Percentiles rank a stretch among this genome's conserved stretches.
These are phyloP conservation scores for Candida arabinofermentans DNA, from an alignment of 805 yeast genomes.

Conservation along the genomic window DNA sequence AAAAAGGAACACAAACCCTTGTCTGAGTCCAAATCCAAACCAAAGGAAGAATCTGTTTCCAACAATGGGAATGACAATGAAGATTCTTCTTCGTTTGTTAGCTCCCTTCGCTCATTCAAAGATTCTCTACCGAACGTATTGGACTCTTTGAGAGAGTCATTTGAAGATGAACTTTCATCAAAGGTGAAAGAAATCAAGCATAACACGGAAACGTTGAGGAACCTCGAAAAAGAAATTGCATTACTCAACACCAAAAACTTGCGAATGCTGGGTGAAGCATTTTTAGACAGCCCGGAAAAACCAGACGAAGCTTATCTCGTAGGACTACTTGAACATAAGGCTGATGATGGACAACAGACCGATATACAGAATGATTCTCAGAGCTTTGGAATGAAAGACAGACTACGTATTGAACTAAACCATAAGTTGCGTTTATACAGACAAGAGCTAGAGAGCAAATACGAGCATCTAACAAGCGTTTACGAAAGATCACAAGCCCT, in stretches of 20 bases:
- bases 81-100: slow-evolving; percentile 3
- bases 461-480: slow-evolving; percentile 34
- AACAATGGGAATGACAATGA: slow-evolving; percentile 5
- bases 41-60: slow-evolving; percentile 1
- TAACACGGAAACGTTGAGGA: slow-evolving; percentile 39
- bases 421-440: slow-evolving; percentile 7
- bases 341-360: no score
- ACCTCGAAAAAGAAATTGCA: slow-evolving; percentile 38
- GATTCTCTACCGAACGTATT: slow-evolving; percentile 20
- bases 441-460: slow-evolving; percentile 23
- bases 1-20: no score
- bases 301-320: slow-evolving; percentile 13
- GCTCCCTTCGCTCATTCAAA: slow-evolving; percentile 16
- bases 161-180: slow-evolving; percentile 28
- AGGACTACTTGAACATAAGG: no score
- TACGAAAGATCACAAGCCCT: slow-evolving; percentile 62
- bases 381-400: slow-evolving; percentile 8
- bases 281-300: slow-evolving; percentile 7
- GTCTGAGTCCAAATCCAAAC: no score
- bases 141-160: slow-evolving; percentile 18
- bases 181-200: slow-evolving; percentile 52
- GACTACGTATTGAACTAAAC: slow-evolving; percentile 2
- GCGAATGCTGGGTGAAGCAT: slow-evolving; percentile 17
- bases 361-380: no score
- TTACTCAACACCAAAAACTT: slow-evolving; percentile 18